Evolutionary conservation across 805 yeast species (phyloP), one percentile per base, ranked within the genome.

Genomic region (Metschnikowia koreensis): DNA sequence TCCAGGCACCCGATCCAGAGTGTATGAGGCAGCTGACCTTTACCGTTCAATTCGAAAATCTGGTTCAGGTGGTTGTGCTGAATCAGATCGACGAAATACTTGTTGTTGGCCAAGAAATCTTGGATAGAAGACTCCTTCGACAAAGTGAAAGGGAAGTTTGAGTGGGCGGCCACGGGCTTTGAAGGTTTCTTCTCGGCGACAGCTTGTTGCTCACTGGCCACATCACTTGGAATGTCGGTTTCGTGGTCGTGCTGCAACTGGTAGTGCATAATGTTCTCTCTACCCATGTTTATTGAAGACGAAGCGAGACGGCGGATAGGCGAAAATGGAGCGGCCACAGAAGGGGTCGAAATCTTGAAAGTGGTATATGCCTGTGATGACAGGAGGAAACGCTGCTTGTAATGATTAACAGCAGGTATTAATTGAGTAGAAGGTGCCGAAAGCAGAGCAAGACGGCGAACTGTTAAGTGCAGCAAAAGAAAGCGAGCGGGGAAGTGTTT

Each of bases 121-220:
- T 44, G 54, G 33, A 59, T 34, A 15, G 61, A 48, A 31, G 58
- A 53, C 38, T 59, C 71, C 61, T 75, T 79, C 29, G 71, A 69
- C 44, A 83, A 69, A 1, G 75, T 70, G 63, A 81, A 81, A 5
- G 79, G 79, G 51, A 68, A 68, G 60, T 72, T 67, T 38, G 34
- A 37, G 51, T 59, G 61, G 36, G 51, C 54, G 15, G 55, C 47
- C 40, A 16, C 54, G 15, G 61, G 60, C 47, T 58, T 58, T 27
- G 45, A 37, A 12, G 58, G 58, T 38, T 48, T 38, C 37, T 34
- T 38, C 12, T 42, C 50, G 15, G 50, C 29, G 6, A 8, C 44
- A n/a, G 31, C 22, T 36, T 41, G 43, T 33, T 44, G 41, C 15
- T 45, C 48, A 17, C 48, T 50, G 33, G 41, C 38, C 26, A 39